Conservation (phyloP, 169 alveolate genomes). For the Amoebophrya sp. region DNA sequence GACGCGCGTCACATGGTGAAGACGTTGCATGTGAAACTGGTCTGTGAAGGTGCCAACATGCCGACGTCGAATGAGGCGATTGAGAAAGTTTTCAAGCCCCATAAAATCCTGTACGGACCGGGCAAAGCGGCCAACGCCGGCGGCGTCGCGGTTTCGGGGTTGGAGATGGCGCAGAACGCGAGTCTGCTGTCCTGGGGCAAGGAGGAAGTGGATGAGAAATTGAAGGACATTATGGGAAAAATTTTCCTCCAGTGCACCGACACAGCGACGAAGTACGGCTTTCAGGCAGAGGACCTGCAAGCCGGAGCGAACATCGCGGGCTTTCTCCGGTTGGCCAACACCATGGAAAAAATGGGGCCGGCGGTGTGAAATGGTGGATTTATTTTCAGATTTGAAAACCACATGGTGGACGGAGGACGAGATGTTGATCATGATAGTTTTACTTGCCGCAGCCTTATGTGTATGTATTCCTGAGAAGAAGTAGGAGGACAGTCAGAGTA, state of each 20-base stretch:
- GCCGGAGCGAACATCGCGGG: conserved; percentile 79
- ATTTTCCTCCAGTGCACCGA: conserved; percentile 57
- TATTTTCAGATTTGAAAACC: too few relatives aligned
- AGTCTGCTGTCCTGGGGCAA: conserved; percentile 61
- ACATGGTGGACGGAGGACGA: too few relatives aligned
- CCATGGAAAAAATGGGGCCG: too few relatives aligned
- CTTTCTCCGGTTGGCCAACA: conserved; percentile 69
- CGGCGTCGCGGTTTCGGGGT: conserved; percentile 75
- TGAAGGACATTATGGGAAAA: conserved; percentile 59
- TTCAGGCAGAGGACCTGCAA: conserved; percentile 58
- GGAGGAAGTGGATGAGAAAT: conserved; percentile 62
- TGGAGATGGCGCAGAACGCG: conserved; percentile 75
- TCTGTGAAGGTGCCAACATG: conserved; percentile 77
- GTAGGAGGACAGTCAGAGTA: too few relatives aligned
- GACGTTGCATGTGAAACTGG: conserved; percentile 54
- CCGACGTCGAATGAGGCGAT: conserved; percentile 67
- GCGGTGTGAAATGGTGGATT: too few relatives aligned
- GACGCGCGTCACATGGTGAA: conserved; percentile 59
- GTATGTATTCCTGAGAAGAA: too few relatives aligned
- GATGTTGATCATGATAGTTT: too few relatives aligned
- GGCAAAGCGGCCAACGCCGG: conserved; percentile 82
- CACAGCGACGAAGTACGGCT: conserved; percentile 57
- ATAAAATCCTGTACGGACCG: conserved; percentile 63
- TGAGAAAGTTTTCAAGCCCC: conserved; percentile 53
- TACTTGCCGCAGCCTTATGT: too few relatives aligned